Evolutionary conservation across 495 filamentous ascomycete species (phyloP).

Genomic region (Thermothielavioides terrestris): DNA sequence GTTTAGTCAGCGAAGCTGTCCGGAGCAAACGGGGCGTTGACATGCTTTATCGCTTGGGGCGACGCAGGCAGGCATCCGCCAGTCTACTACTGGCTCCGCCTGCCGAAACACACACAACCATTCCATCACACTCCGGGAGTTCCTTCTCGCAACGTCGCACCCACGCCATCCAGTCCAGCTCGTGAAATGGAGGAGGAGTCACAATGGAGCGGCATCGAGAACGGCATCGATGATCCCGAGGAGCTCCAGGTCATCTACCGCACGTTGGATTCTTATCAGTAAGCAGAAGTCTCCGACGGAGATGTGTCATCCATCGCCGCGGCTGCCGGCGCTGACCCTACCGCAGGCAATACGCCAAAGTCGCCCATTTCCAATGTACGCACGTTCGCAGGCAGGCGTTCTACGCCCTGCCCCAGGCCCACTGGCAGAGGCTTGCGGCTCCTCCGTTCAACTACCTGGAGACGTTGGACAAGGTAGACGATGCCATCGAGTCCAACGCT

Average conservation of each 20-base stretch:
- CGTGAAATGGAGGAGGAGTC: constrained; percentile 19
- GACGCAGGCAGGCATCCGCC: constrained; percentile 3
- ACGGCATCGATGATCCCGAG: constrained; percentile 59
- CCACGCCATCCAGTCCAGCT: neutral
- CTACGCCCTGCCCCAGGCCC: constrained; percentile 74
- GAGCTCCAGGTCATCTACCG: constrained; percentile 68
- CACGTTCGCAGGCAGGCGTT: constrained; percentile 83
- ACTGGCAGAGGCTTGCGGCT: constrained; percentile 70
- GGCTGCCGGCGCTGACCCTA: constrained; percentile 2
- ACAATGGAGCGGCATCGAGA: constrained; percentile 51
- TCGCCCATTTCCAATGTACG: constrained; percentile 77
- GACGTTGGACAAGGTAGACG: constrained; percentile 67
- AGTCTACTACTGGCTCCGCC: constrained; percentile 4
- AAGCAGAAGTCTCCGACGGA: too few relatives aligned
- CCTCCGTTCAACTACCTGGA: constrained; percentile 76
- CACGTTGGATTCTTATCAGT: constrained; percentile 81
- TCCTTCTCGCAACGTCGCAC: neutral
- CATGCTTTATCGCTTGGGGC: neutral
- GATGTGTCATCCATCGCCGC: too few relatives aligned
- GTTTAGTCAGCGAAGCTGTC: too few relatives aligned
- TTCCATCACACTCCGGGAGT: neutral
- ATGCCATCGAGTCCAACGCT: constrained; percentile 82
- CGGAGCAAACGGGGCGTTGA: too few relatives aligned
- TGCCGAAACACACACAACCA: too few relatives aligned
- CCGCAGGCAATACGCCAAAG: constrained; percentile 71